Percentiles rank a stretch among this genome's conserved stretches.
phyloP scores from a whole-genome alignment of 1,284 basidiomycete genomes.

The Microstroma glucosiphilum region DNA sequence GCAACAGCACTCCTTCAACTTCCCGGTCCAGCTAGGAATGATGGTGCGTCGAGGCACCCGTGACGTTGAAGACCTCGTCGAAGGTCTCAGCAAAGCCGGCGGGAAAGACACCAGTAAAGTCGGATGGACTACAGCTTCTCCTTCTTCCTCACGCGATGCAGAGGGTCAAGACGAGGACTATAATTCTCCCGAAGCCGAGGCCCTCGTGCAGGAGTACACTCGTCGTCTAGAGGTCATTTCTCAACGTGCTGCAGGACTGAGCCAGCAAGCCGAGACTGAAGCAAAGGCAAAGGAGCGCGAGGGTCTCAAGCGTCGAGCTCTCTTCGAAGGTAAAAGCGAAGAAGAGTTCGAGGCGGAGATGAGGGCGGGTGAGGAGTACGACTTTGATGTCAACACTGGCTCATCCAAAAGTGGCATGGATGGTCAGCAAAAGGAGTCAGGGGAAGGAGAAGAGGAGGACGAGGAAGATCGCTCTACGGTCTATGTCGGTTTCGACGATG shows the following conservation, averaged over 20 bases:
- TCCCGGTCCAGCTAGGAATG: constrained; percentile 79
- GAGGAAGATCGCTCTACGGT: background rate
- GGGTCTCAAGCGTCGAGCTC: background rate
- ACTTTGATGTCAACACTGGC: constrained; percentile 3
- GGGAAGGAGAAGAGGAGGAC: background rate
- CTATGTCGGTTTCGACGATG: constrained; percentile 4
- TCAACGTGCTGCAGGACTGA: background rate
- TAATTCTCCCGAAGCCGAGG: constrained; percentile 10
- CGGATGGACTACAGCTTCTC: background rate
- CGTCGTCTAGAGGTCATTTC: background rate
- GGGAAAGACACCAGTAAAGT: background rate
- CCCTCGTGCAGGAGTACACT: background rate
- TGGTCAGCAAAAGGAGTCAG: background rate
- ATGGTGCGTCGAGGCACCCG: constrained; percentile 31
- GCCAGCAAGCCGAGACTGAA: background rate
- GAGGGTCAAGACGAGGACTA: constrained; percentile 10
- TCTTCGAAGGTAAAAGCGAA: background rate
- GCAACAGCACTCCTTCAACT: constrained; percentile 95
- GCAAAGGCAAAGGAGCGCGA: background rate
- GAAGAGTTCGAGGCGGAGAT: background rate
- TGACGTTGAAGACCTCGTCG: constrained; percentile 17
- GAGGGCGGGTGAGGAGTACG: background rate
- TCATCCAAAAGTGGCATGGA: background rate
- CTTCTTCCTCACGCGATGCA: background rate
- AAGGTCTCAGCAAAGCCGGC: background rate